A percentile compares a stretch with the other conserved stretches of the same genome.
Evolutionary conservation across 495 filamentous ascomycete genomes (phyloP).

Genomic region (Annulohypoxylon bovei): DNA sequence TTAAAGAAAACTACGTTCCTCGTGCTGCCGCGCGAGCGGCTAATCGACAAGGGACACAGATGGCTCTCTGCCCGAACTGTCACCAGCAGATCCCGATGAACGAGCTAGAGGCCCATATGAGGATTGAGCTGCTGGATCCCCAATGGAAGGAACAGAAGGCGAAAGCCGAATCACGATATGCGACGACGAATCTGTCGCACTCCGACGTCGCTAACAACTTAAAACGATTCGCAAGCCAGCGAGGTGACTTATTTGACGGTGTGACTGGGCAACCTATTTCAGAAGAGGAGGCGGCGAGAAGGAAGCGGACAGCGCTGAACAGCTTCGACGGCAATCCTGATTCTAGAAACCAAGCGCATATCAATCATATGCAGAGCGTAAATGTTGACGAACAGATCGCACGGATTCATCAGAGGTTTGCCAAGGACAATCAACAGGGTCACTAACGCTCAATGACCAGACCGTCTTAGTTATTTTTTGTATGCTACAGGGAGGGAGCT

Average conservation of each 20-base stretch:
- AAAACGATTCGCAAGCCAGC: conserved; percentile 93
- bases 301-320: conserved; percentile 74
- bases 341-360: conserved; percentile 62
- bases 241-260: conserved; percentile 89
- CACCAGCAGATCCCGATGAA: conserved; percentile 84
- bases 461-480: background rate
- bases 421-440: conserved; percentile 53
- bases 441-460: conserved; percentile 6
- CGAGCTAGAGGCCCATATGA: conserved; percentile 93
- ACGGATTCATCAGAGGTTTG: conserved; percentile 73
- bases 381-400: conserved; percentile 79
- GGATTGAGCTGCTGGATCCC: conserved; percentile 94
- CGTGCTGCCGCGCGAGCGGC: conserved; percentile 77
- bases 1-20: conserved; percentile 90
- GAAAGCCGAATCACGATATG: conserved; percentile 82
- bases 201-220: conserved; percentile 91
- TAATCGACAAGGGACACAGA: conserved; percentile 69
- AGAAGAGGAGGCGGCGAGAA: conserved; percentile 78
- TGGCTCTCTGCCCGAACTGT: conserved; percentile 92
- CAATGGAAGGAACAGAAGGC: conserved; percentile 95
- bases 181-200: conserved; percentile 88
- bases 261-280: conserved; percentile 71
- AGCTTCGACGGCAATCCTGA: conserved; percentile 73
- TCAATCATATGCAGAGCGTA: conserved; percentile 67
- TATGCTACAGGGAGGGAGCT: conserved; percentile 2